These are phyloP conservation scores for Ploettnerulaceae sp. DNA, from an alignment of 2,329 filamentous ascomycete species.

Conservation along the genomic window DNA sequence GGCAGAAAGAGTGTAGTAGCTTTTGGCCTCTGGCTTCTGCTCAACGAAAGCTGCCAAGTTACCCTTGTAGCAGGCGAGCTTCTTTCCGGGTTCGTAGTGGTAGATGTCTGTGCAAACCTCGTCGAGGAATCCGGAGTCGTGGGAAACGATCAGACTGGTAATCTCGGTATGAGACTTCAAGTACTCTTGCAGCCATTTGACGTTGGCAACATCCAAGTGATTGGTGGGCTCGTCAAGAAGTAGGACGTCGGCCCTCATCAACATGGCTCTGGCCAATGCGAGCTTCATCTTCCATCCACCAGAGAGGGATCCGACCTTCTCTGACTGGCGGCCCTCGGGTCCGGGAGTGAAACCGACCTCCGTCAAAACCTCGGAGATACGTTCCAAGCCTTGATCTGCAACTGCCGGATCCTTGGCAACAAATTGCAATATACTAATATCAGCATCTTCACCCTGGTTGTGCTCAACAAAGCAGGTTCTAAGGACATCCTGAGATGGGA, in stretches of 20 bases:
- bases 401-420: conserved; percentile 86
- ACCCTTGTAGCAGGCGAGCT: conserved; percentile 80
- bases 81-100: conserved; percentile 95
- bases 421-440: conserved; percentile 92
- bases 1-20: conserved; percentile 92
- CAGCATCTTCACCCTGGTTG: conserved; percentile 96
- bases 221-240: conserved; percentile 98
- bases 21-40: conserved; percentile 88
- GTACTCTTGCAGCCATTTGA: conserved; percentile 93
- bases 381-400: conserved; percentile 69
- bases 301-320: conserved; percentile 89
- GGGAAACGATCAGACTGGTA: conserved; percentile 93
- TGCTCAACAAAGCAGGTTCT: conserved; percentile 98
- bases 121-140: conserved; percentile 97
- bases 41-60: conserved; percentile 82
- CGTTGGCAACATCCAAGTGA: conserved; percentile 93
- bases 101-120: conserved; percentile 98
- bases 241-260: conserved; percentile 93
- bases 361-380: conserved; percentile 76
- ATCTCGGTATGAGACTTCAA: conserved; percentile 94
- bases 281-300: conserved; percentile 99
- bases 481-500: conserved; percentile 86
- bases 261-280: conserved; percentile 90
- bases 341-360: conserved; percentile 94
- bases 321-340: conserved; percentile 79